phyloP scores from a whole-genome alignment of 352 stramenopile genomes.

The Globisporangium solare region DNA sequence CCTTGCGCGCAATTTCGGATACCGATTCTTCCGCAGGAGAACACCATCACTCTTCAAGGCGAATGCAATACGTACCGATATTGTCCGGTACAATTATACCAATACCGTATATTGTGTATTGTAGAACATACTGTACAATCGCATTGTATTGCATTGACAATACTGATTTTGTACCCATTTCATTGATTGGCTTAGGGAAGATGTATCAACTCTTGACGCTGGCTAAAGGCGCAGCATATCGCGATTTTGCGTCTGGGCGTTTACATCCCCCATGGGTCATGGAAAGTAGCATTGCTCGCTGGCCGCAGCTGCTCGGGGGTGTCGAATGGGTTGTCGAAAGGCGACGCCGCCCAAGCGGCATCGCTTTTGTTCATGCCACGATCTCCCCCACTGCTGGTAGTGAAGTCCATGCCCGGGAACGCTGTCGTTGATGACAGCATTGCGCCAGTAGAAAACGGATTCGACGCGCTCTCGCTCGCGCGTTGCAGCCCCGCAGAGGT shows the following conservation, averaged over 20 bases:
- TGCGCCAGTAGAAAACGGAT: not conserved
- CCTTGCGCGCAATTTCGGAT: no score
- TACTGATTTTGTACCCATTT: not conserved
- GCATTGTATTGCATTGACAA: not conserved
- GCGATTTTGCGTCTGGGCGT: not conserved
- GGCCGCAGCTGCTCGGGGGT: not conserved
- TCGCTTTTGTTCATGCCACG: not conserved
- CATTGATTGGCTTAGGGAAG: no score
- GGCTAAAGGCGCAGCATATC: no score
- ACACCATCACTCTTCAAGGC: no score
- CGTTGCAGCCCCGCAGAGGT: not conserved
- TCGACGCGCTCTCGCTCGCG: not conserved
- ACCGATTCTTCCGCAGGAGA: no score
- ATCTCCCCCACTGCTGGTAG: not conserved
- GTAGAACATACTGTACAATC: not conserved
- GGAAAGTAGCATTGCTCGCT: not conserved
- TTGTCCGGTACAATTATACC: no score
- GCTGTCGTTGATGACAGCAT: not conserved
- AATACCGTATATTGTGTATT: no score
- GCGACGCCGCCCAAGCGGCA: not conserved
- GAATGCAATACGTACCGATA: no score
- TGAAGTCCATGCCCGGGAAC: not conserved
- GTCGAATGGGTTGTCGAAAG: not conserved
- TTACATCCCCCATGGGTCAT: not conserved
- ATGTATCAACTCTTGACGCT: no score